Conservation (phyloP, 2,329 filamentous ascomycete species). For the Neonectria coccinea region DNA sequence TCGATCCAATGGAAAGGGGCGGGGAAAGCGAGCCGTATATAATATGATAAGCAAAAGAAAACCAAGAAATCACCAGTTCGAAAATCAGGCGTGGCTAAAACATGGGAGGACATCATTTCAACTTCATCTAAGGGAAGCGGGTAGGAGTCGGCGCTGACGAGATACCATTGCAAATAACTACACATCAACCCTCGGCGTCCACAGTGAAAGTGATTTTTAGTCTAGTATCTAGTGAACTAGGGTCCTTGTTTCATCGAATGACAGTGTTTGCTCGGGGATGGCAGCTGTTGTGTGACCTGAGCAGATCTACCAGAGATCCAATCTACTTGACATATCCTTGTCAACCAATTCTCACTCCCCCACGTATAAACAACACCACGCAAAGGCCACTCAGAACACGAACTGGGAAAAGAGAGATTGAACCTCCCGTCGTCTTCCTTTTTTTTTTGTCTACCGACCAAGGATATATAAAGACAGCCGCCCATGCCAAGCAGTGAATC, state of each 20-base stretch:
- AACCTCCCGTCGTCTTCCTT: constrained; percentile 19
- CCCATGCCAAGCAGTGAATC: constrained; percentile 19
- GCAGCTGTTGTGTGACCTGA: constrained; percentile 1
- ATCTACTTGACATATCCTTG: neutral
- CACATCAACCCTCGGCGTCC: constrained; percentile 1
- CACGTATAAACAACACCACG: neutral
- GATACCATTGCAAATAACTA: constrained; percentile 46
- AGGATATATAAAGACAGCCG: constrained; percentile 14
- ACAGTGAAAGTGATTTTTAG: constrained; percentile 1
- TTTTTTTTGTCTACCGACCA: constrained; percentile 25
- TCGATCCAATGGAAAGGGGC: constrained; percentile 9
- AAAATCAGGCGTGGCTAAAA: constrained; percentile 26
- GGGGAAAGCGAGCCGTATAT: constrained; percentile 22
- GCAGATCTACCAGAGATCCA: neutral
- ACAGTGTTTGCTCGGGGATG: neutral
- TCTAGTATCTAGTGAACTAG: neutral
- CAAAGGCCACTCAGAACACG: neutral
- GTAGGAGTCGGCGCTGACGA: constrained; percentile 47
- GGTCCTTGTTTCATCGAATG: neutral
- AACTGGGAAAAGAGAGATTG: constrained; percentile 15
- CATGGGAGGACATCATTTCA: constrained; percentile 39
- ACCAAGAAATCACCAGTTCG: constrained; percentile 22
- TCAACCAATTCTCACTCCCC: neutral
- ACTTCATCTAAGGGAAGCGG: constrained; percentile 43
- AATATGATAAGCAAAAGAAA: constrained; percentile 27